Evolutionary conservation across 1,139 yeast genomes (phyloP), one percentile per base, ranked within the genome.

Genomic region (Blastobotrys petasosporus): DNA sequence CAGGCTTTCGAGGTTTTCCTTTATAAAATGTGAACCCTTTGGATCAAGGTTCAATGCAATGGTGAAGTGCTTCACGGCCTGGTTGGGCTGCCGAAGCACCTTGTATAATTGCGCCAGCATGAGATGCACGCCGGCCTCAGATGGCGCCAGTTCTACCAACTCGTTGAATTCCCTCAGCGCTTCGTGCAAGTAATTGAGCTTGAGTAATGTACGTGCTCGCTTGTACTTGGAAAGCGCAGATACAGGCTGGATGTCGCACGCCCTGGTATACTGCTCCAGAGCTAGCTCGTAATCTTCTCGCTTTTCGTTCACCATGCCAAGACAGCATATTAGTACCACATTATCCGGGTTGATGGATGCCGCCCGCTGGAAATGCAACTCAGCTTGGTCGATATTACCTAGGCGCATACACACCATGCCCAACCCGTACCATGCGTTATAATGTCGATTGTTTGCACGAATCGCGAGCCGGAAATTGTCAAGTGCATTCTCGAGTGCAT

Each of bases 401-500:
- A 88, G 68, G 57, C 88, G 85, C 63, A 88, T 75, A 63, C 84
- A 85, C 35, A 90, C 94, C 94, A 88, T 88, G 6, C 98, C 98
- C 49, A 94, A 77, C 17, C 98, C 98, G 60, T 92, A 94, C 60
- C 92, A 80, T 0, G 98, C 97, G 66, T 92, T 92, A 64, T 90
- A 92, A 63, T 88, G 97, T 49, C 92, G 74, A 42, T 82, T 74
- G 59, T 92, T 95, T 39, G 82, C 74, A 13, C 84, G 68, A 39
- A 92, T 73, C 8, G 97, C 94, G 51, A 75, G 72, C 35, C 97
- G 69, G 72, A 88, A 94, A 52, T 86, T 79, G 50, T 83, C 87
- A 52, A 85, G 75, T 0, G 98, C 97, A 65, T 82, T 79, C 61
- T 90, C 97, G 65, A 83, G 86, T 41, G 94, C 88, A 65, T 94